Conservation (phyloP, 306 rosid genomes). For the Malus sieversii region DNA sequence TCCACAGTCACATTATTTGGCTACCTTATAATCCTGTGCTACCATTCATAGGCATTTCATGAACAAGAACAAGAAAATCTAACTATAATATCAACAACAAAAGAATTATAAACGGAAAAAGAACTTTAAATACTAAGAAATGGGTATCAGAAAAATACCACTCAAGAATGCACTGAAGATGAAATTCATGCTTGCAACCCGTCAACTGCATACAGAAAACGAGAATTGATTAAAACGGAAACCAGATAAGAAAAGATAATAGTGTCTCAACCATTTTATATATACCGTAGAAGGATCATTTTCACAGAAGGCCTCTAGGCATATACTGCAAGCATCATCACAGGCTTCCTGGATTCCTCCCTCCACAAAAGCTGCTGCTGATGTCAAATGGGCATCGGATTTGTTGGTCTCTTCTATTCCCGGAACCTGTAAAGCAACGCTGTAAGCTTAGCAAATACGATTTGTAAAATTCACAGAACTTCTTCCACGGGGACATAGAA, state of each 20-base stretch:
- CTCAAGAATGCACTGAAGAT: constrained; percentile 94
- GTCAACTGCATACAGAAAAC: constrained; percentile 54
- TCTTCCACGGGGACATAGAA: background rate
- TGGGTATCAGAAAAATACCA: constrained; percentile 43
- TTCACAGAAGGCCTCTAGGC: constrained; percentile 74
- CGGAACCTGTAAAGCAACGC: constrained; percentile 33
- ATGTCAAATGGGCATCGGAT: constrained; percentile 76
- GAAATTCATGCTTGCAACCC: constrained; percentile 87
- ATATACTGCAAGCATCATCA: constrained; percentile 94
- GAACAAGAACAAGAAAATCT: background rate
- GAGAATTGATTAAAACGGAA: constrained; percentile 2
- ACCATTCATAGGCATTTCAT: background rate
- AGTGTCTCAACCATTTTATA: background rate
- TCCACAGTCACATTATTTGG: background rate
- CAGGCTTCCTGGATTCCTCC: constrained; percentile 97
- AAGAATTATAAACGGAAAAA: background rate
- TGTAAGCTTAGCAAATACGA: background rate
- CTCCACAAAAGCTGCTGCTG: constrained; percentile 93
- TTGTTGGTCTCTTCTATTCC: constrained; percentile 45
- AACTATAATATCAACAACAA: background rate
- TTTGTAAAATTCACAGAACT: background rate
- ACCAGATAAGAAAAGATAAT: constrained; percentile 4
- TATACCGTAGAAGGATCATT: constrained; percentile 89
- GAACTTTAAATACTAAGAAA: background rate
- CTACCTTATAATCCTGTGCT: background rate